Base-by-base conservation (phyloP, 75 land plant genomes). In the Cryptomeria japonica region DNA sequence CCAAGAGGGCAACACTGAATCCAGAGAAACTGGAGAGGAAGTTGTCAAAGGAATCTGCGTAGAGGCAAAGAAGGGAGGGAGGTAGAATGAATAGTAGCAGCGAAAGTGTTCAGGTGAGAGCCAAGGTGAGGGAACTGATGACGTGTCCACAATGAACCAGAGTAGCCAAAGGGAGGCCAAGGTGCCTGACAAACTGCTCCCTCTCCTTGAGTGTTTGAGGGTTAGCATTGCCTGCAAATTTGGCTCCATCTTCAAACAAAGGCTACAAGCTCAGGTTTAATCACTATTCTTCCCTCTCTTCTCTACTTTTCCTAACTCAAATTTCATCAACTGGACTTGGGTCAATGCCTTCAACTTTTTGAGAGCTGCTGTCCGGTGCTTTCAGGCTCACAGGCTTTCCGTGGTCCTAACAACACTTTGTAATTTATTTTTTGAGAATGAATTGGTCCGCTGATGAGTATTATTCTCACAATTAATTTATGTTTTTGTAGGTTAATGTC, bases 181-280 rank as follows among this genome's bases (percentile, higher is more conserved):
- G 78, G 87, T 90, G 28, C 53, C 91, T 9, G 84, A 88, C 34
- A 91, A 91, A 90, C 47, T 91, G 36, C 18, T 83, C 28, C 89
- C 92, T 22, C 92, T 91, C 39, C 56, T 91, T 4, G 92, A 92
- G 72, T 84, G 86, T 84, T 91, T 95, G 80, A 91, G 93, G 58
- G 85, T 84, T 25, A 88, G n/a, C n/a, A n/a, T n/a, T n/a, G n/a
- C 90, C 31, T 93, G 91, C 84, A 89, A 91, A 64, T 73, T 84
- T 51, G 91, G 91, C 14, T 86, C 90, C n/a, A 47, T 92, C n/a
- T 95, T 96, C 89, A 94, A 93, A 86, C 93, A 93, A 31, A 93
- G 93, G 87, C 91, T 91, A 78, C 89, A 93, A 73, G 90, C 82
- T 87, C 93, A 94, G 94, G 95, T 94, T 37, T 16, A 42, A 37